Base-by-base conservation (phyloP, 2,329 filamentous ascomycete species). In the Venturia nashicola region DNA sequence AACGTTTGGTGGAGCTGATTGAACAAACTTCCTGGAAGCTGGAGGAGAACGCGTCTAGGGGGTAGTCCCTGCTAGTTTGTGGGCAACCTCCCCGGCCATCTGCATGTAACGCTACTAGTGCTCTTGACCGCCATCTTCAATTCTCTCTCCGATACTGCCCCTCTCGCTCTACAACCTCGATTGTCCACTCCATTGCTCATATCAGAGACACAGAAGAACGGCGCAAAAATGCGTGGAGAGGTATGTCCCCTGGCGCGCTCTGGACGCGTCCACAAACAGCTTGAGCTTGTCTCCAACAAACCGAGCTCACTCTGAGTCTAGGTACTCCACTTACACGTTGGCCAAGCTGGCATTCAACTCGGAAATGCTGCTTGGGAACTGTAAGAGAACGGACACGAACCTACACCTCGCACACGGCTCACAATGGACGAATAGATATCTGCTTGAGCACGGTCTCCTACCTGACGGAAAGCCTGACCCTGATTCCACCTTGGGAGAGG, bases 341-440 rank as follows among this genome's bases (percentile, higher is more conserved):
- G 85, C 75, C 85, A 89, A 81, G 86, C 86, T 78, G 86, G 86
- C 78, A 84, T 81, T 73, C 86, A 89, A 83, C 84, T 89, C 68
- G 86, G 86, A 73, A 88, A 88, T 81, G 86, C 84, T 74, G 86
- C 86, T 70, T 89, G 86, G 51, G 51, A 57, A 27, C 51, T 57
- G 51, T 57, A 57, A 34, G 51, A 34, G 9, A 32, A 57, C 70
- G 67, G 63, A 42, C 32, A 36, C 46, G 20, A 51, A 23, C 32
- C 44, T 27, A 27, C 18, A 42, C 61, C 18, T 27, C 39, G 57
- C 20, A 43, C 32, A 32, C 63, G 62, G 59, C 34, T 59, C 48
- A 55, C 66, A 67, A 65, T 65, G 46, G 64, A 62, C 34, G 40
- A n/a, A 39, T 72, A 88, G 86, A 71, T 89, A 89, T 76, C 84